Evolutionary conservation across 331 rosid genomes (phyloP).

Genomic region (Quercus lobata): DNA sequence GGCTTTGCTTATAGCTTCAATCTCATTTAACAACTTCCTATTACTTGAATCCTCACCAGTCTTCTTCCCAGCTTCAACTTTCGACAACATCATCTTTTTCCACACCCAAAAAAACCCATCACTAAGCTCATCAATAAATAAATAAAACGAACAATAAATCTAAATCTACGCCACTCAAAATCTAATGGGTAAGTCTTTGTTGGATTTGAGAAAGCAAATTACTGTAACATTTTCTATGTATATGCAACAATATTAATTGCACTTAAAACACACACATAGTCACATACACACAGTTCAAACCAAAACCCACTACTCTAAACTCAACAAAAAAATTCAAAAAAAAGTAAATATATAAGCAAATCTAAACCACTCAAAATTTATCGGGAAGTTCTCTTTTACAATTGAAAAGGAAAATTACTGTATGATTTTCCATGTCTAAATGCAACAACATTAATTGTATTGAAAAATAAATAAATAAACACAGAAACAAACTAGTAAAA

Average conservation of each 20-base stretch:
- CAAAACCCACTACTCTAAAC: constrained; percentile 11
- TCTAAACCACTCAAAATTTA: not conserved
- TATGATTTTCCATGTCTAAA: not conserved
- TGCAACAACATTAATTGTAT: not conserved
- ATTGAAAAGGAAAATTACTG: not conserved
- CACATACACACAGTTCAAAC: not conserved
- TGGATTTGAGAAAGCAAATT: not conserved
- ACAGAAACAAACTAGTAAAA: not conserved
- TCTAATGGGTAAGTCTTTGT: not conserved
- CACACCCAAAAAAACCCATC: constrained; percentile 13
- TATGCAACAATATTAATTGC: not conserved
- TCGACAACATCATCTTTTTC: constrained; percentile 55
- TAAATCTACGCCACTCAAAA: not conserved
- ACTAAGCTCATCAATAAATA: not conserved
- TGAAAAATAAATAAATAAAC: not conserved
- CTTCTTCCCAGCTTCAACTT: constrained; percentile 58
- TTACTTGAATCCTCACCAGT: constrained; percentile 45
- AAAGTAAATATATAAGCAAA: not conserved
- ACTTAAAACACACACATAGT: not conserved
- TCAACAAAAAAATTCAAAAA: not conserved
- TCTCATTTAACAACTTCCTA: constrained; percentile 72
- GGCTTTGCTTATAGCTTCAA: constrained; percentile 79
- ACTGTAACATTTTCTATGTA: not conserved
- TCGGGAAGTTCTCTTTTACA: not conserved
- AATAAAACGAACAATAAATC: not conserved